These are phyloP conservation scores for Suillus americanus DNA, from an alignment of 768 basidiomycete genomes.

Conservation along the genomic window DNA sequence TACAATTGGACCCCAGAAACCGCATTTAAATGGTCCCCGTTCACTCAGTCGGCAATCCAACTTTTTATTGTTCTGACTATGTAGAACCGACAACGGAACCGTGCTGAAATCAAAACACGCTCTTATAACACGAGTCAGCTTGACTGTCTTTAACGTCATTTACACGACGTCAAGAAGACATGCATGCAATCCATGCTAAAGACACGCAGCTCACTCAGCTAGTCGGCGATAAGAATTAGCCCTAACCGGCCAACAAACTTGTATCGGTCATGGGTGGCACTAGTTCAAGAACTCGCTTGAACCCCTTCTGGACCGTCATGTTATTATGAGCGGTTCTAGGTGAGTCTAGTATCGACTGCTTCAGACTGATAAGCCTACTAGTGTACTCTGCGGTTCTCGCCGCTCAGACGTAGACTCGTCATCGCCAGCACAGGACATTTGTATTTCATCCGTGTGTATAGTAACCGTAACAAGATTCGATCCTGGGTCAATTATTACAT, in stretches of 20 bases:
- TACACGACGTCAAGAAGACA: not conserved
- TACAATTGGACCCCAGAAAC: slow-evolving; percentile 27
- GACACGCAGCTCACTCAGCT: not conserved
- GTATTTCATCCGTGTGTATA: not conserved
- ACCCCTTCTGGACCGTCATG: not conserved
- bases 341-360: not conserved
- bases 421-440: not conserved
- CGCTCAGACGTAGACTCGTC: not conserved
- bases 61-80: not conserved
- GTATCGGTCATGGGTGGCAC: not conserved
- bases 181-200: not conserved
- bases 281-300: not conserved
- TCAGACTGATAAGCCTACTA: not conserved
- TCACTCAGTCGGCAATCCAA: slow-evolving; percentile 15
- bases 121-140: not conserved
- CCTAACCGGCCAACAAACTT: not conserved
- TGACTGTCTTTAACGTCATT: not conserved
- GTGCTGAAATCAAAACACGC: not conserved
- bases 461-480: not conserved
- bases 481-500: not conserved
- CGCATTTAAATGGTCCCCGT: slow-evolving; percentile 2
- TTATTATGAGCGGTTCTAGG: not conserved
- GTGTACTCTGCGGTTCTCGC: not conserved
- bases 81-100: not conserved
- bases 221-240: not conserved